phyloP scores from a whole-genome alignment of 371 early-diverging fungal species.

The Mortierella sp. region DNA sequence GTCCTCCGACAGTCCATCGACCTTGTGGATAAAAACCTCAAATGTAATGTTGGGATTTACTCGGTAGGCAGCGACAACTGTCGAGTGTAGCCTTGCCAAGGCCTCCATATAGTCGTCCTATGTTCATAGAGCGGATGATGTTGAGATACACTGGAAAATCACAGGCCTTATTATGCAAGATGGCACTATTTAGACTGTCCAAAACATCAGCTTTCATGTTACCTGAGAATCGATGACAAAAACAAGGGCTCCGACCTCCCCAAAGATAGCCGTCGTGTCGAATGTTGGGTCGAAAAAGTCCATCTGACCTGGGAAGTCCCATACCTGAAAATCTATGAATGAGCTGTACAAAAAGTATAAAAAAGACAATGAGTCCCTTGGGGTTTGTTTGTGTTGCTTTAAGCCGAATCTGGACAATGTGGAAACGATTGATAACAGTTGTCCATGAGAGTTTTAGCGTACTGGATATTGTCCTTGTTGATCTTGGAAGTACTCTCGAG shows the following conservation, averaged over 20 bases:
- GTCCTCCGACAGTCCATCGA: slow-evolving; percentile 95
- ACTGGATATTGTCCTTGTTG: slow-evolving; percentile 80
- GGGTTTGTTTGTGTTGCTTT: no score
- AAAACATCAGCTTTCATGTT: no score
- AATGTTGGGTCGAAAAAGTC: slow-evolving; percentile 85
- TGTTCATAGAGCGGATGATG: background rate
- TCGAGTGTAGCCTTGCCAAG: slow-evolving; percentile 77
- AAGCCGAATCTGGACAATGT: no score
- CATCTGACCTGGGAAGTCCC: slow-evolving; percentile 95
- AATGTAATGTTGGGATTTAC: slow-evolving; percentile 88
- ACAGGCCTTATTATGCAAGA: no score
- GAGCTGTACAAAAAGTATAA: slow-evolving; percentile 70
- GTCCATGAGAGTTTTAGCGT: no score
- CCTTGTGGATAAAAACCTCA: slow-evolving; percentile 96
- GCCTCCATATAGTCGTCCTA: slow-evolving; percentile 92
- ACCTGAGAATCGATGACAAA: slow-evolving; percentile 96
- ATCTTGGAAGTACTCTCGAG: slow-evolving; percentile 89
- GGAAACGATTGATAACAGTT: no score
- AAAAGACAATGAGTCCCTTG: no score
- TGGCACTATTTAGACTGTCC: no score
- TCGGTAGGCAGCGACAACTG: slow-evolving; percentile 80
- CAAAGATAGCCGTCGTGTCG: slow-evolving; percentile 80
- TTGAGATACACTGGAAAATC: background rate
- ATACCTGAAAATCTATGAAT: slow-evolving; percentile 90
- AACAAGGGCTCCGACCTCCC: slow-evolving; percentile 83